Evolutionary conservation across 2,329 filamentous ascomycete species (phyloP).

Genomic region (Aureobasidium pullulans): DNA sequence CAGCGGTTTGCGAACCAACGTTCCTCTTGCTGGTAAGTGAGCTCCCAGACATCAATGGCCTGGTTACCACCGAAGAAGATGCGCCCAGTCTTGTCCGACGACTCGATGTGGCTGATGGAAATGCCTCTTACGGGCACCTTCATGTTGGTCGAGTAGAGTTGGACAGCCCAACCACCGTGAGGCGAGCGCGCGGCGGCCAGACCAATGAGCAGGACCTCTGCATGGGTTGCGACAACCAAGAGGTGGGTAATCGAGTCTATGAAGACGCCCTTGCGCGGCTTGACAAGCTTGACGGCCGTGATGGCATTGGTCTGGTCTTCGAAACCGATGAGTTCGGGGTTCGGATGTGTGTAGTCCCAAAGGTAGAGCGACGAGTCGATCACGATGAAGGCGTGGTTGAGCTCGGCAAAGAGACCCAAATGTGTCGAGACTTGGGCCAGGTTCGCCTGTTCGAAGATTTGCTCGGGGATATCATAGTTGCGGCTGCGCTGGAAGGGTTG

Average conservation of each 20-base stretch:
- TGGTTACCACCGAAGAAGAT: constrained; percentile 83
- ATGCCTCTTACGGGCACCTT: constrained; percentile 66
- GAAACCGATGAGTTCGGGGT: constrained; percentile 83
- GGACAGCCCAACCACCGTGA: constrained; percentile 63
- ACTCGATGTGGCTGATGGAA: constrained; percentile 70
- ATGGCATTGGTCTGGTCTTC: constrained; percentile 86
- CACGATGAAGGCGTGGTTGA: constrained; percentile 91
- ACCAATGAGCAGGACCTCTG: constrained; percentile 81
- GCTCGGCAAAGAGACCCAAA: constrained; percentile 90
- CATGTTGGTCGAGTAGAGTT: constrained; percentile 86
- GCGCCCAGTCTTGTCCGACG: constrained; percentile 69
- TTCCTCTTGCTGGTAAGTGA: constrained; percentile 95
- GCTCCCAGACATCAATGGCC: constrained; percentile 84
- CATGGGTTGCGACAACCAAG: constrained; percentile 77
- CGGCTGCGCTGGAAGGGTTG: constrained; percentile 82
- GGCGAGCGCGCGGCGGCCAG: constrained; percentile 59
- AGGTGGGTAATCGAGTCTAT: constrained; percentile 78
- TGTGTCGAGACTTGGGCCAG: constrained; percentile 76
- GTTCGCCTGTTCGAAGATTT: constrained; percentile 89
- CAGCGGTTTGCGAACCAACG: constrained; percentile 90
- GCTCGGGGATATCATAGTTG: constrained; percentile 83
- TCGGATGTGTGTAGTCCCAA: constrained; percentile 95
- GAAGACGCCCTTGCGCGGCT: constrained; percentile 81
- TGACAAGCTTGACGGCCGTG: constrained; percentile 79
- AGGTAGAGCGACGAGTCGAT: constrained; percentile 95